Conservation (phyloP, 495 filamentous ascomycete species). For the Penicillium cinerascens region DNA sequence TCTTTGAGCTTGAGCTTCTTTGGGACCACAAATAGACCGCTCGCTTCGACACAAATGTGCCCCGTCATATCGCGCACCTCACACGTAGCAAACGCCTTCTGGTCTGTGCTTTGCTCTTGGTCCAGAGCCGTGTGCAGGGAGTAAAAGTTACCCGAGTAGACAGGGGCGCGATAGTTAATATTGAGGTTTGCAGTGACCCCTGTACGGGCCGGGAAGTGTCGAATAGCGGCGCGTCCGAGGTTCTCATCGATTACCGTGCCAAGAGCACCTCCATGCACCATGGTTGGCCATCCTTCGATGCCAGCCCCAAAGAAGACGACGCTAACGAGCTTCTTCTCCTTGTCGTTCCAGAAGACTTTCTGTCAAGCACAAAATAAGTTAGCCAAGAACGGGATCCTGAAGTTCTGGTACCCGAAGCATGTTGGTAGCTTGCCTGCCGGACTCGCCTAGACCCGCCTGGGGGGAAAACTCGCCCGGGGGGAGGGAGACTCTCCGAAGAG, state of each 20-base stretch:
- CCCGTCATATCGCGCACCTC: constrained; percentile 53
- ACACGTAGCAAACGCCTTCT: constrained; percentile 59
- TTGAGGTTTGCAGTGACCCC: constrained; percentile 65
- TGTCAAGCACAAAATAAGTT: constrained; percentile 23
- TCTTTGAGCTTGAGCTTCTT: constrained; percentile 44
- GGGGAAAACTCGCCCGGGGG: background rate
- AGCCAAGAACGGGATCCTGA: constrained; percentile 18
- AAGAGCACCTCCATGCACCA: constrained; percentile 72
- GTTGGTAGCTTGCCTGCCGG: constrained; percentile 8
- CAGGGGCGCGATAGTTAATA: constrained; percentile 58
- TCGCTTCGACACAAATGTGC: constrained; percentile 51
- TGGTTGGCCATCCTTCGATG: constrained; percentile 67
- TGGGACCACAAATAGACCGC: constrained; percentile 63
- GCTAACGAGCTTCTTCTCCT: constrained; percentile 43
- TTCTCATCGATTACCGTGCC: constrained; percentile 70
- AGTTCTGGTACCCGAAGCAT: constrained; percentile 14
- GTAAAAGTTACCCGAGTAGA: constrained; percentile 59
- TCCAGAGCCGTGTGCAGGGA: constrained; percentile 53
- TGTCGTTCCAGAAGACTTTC: constrained; percentile 51
- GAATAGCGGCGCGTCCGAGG: constrained; percentile 40
- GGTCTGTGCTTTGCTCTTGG: constrained; percentile 50
- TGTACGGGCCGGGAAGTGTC: constrained; percentile 36
- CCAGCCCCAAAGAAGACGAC: constrained; percentile 63
- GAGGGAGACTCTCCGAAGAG: background rate
- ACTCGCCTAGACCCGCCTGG: background rate